Evolutionary conservation across 768 basidiomycete genomes (phyloP), one percentile per base, ranked within the genome.

Genomic region (Kwoniella botswanensis): DNA sequence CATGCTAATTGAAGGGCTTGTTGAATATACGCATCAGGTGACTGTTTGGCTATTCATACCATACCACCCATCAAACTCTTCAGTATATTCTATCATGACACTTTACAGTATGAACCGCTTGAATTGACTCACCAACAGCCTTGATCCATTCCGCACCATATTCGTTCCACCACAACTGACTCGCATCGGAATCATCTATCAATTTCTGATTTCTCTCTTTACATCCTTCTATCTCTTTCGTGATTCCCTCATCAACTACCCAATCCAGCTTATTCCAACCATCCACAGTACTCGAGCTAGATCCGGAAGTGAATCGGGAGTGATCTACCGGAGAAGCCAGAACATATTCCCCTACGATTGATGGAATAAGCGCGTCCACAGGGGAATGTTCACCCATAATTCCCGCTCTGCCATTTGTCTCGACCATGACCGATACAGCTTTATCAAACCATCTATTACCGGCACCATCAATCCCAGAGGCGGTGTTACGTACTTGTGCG

Each of bases 401-500:
- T 50, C 93, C 92, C 6, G 93, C 92, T 46, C 92, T 89, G 2
- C 90, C 90, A 65, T 91, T 92, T 0, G 90, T 88, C 81, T 98
- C 95, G 46, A 98, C 90, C 59, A 93, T 88, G 65, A 97, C 84
- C 4, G 90, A 90, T 50, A 91, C 88, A 2, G 90, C 87, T 83
- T 97, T 98, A 85, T 98, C 95, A 82, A 90, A 92, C 88, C 93
- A 97, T 43, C 96, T 86, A 76, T 97, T 97, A 54, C 87, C 85
- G 5, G 89, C 88, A 68, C 88, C 89, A 67, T 86, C 84, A 2
- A 83, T 76, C 1, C 90, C 90, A 0, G 89, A 88, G 22, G 92
- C 90, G 61, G 90, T 87, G 67, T 90, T 88, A 72, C 89, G 88
- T 18, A 95, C 86, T 77, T 95, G 94, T 1, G 90, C 88, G 76